Base-by-base conservation (phyloP, 2,329 filamentous ascomycete species). In the Colletotrichum eleusines region DNA sequence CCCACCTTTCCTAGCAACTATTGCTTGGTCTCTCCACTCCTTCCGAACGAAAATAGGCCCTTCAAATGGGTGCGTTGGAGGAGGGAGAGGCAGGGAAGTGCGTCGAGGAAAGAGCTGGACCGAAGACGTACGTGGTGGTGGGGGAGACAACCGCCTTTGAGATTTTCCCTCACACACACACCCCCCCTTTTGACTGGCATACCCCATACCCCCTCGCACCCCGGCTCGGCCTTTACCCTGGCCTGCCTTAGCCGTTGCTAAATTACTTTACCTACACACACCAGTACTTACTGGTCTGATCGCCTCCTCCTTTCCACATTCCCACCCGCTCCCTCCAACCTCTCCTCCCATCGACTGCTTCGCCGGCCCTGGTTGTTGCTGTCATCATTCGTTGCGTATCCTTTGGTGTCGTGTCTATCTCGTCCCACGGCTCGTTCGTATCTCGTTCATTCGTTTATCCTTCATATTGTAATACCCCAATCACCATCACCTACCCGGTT, bases 261-360 rank as follows among this genome's bases (percentile, higher is more conserved):
- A 51, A 51, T 62, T 51, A 20, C 33, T 38, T 28, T 33, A 33
- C 28, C 31, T 14, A 18, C 14, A 57, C 54, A 57, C 53, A 23
- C 53, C 53, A 38, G 35, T 40, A 57, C 44, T 61, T 70, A 64
- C 60, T 65, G 46, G 42, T 65, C 60, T 48, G 69, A 69, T 72
- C 69, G 69, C 66, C 55, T 69, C 66, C 69, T 72, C 69, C 66
- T 72, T 72, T 69, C 61, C 66, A 72, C 69, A 72, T 72, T 71
- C 59, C 69, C 65, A 62, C 69, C 44, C 53, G 50, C 57, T 72
- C 65, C 54, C 59, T 60, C 66, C 69, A 72, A 72, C 69, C 69
- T 72, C 65, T 46, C 66, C 44, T 44, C 66, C 46, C 53, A 60
- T 72, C 51, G 66, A 50, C 66, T 72, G 40, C 66, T 69, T 69